Percentiles rank a stretch among this genome's conserved stretches.
These are phyloP conservation scores for Xerocomus potaroensis DNA, from an alignment of 768 basidiomycete species.

Conservation along the genomic window DNA sequence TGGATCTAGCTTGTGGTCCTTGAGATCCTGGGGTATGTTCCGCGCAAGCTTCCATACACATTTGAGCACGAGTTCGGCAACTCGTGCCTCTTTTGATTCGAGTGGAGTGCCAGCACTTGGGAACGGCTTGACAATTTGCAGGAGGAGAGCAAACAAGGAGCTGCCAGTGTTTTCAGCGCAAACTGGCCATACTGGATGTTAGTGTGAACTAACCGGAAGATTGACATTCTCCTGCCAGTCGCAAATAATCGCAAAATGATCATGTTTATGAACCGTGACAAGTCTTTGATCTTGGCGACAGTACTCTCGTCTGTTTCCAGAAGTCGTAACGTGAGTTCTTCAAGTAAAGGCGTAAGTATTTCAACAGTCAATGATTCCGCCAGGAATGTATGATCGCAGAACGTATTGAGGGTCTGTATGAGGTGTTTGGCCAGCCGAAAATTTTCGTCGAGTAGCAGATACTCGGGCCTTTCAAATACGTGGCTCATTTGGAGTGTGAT, in stretches of 20 bases:
- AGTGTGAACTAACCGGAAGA: slow-evolving; percentile 66
- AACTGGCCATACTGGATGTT: background rate
- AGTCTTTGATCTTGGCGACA: slow-evolving; percentile 81
- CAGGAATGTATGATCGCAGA: slow-evolving; percentile 86
- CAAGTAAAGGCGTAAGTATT: slow-evolving; percentile 80
- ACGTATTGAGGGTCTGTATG: slow-evolving; percentile 92
- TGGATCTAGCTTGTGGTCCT: slow-evolving; percentile 74
- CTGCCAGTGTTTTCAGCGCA: slow-evolving; percentile 12
- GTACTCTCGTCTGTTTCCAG: slow-evolving; percentile 90
- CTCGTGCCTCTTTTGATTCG: slow-evolving; percentile 79
- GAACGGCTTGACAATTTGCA: slow-evolving; percentile 83
- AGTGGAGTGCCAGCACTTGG: slow-evolving; percentile 64
- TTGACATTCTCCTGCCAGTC: slow-evolving; percentile 82
- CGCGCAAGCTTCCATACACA: slow-evolving; percentile 98
- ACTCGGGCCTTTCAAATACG: slow-evolving; percentile 79
- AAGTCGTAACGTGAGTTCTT: slow-evolving; percentile 86
- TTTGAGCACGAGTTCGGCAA: slow-evolving; percentile 90
- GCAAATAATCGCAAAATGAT: slow-evolving; percentile 92
- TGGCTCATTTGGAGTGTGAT: slow-evolving; percentile 90
- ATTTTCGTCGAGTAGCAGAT: slow-evolving; percentile 69
- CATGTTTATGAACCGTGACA: slow-evolving; percentile 98
- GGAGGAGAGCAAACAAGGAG: slow-evolving; percentile 72
- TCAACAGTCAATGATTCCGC: slow-evolving; percentile 85
- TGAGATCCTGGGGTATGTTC: slow-evolving; percentile 89
- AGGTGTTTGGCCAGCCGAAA: slow-evolving; percentile 96